Conservation (phyloP, 352 stramenopile genomes). For the Elongisporangium undulatum region DNA sequence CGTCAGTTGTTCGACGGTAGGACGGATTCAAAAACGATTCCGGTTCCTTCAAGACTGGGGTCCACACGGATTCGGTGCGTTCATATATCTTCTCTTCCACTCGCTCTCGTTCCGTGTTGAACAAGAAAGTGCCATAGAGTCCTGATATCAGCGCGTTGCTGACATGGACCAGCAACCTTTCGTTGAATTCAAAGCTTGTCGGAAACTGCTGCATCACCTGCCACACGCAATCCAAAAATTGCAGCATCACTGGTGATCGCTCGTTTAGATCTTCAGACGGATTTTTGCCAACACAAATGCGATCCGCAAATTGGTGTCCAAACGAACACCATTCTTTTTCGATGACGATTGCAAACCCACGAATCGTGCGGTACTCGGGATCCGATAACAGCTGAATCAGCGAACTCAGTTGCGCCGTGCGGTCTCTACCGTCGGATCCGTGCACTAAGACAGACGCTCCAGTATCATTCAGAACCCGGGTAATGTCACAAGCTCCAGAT, state of each 20-base stretch:
- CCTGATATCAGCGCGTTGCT: conserved; percentile 41
- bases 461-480: too few relatives aligned
- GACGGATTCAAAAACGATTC: conserved; percentile 34
- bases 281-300: conserved; percentile 48
- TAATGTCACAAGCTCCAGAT: too few relatives aligned
- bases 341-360: conserved; percentile 48
- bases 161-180: conserved; percentile 47
- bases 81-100: conserved; percentile 50
- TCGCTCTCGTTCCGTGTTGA: conserved; percentile 53
- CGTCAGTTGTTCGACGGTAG: conserved; percentile 40
- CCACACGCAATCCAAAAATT: conserved; percentile 62
- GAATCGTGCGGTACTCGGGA: conserved; percentile 62
- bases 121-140: conserved; percentile 49
- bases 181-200: conserved; percentile 61
- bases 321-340: conserved; percentile 77
- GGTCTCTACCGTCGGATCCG: conserved; percentile 61
- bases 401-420: conserved; percentile 47
- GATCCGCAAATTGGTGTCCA: conserved; percentile 71
- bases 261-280: conserved; percentile 41
- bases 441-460: conserved; percentile 36
- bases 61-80: conserved; percentile 53
- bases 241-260: conserved; percentile 57
- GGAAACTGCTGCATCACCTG: conserved; percentile 63
- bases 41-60: conserved; percentile 35
- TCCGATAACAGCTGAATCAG: conserved; percentile 58